Conservation (phyloP, 306 rosid species). For the barrel medic (Medicago truncatula) region MtrunA17r5.0-ANR NC_053045.1:14527501-14528000, state of each 20-base stretch:
- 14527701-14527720: conserved; percentile 89
- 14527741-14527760: conserved; percentile 6
- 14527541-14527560: neutral
- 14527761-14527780: neutral
- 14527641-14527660: conserved; percentile 84
- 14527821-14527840: conserved; percentile 84
- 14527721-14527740: conserved; percentile 27
- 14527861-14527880: conserved; percentile 97
- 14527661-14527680: conserved; percentile 87
- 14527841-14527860: conserved; percentile 93
- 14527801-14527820: conserved; percentile 80
- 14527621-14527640: conserved; percentile 87
- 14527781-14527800: conserved; percentile 7
- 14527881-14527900: conserved; percentile 93
- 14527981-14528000: conserved; percentile 80
- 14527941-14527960: conserved; percentile 90
- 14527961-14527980: conserved; percentile 90
- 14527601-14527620: conserved; percentile 87
- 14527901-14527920: conserved; percentile 89
- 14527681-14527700: conserved; percentile 87
- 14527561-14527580: conserved; percentile 85
- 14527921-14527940: conserved; percentile 77
- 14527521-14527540: neutral
- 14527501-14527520: no score
- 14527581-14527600: conserved; percentile 96